Evolutionary conservation across 2,329 filamentous ascomycete species (phyloP).

Genomic region (Colletotrichum neosansevieriae): DNA sequence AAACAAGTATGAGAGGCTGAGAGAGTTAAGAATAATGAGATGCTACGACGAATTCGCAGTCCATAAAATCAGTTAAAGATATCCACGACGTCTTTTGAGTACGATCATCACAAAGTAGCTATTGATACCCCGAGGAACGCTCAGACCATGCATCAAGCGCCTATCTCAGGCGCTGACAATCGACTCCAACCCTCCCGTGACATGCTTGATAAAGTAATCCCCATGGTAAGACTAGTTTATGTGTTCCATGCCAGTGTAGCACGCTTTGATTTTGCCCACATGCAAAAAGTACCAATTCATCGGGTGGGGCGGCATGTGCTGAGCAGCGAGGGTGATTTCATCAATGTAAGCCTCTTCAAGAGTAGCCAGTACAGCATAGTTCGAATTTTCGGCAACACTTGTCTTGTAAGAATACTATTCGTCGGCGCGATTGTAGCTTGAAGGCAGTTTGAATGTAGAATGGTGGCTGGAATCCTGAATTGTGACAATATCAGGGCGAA

Average conservation of each 20-base stretch:
- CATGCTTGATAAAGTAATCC: not conserved
- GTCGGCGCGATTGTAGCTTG: not conserved
- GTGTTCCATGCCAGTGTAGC: slow-evolving; percentile 2
- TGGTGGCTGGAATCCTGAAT: not conserved
- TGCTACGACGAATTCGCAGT: too few relatives aligned
- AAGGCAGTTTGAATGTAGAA: not conserved
- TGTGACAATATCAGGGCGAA: too few relatives aligned
- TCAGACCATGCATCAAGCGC: too few relatives aligned
- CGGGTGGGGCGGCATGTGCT: not conserved
- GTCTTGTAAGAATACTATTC: not conserved
- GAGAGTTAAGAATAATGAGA: too few relatives aligned
- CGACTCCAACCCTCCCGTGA: not conserved
- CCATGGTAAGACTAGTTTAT: not conserved
- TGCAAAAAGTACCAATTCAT: not conserved
- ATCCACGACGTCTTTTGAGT: too few relatives aligned
- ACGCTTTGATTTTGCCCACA: not conserved
- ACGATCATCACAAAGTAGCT: too few relatives aligned
- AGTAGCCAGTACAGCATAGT: not conserved
- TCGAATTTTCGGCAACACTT: not conserved
- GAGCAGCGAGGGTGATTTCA: not conserved
- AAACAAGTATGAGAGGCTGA: too few relatives aligned
- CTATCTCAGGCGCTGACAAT: not conserved
- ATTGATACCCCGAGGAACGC: too few relatives aligned
- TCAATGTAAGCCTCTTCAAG: not conserved
- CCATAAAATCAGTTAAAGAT: too few relatives aligned